phyloP scores from a whole-genome alignment of 176 grass and related monocot species.

The Avena insularis region DNA sequence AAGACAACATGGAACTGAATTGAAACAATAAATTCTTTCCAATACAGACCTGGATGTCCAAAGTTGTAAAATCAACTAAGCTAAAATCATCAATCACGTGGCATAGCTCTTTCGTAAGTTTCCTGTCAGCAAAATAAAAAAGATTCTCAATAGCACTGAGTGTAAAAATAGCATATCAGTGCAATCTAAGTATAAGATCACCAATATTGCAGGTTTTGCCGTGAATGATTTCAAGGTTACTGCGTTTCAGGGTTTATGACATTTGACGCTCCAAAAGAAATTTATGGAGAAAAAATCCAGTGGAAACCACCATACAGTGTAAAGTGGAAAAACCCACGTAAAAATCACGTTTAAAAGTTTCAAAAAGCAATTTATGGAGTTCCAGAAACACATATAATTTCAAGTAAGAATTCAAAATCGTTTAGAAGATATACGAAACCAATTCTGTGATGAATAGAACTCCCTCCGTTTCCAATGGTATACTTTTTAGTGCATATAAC shows the following conservation, averaged over 20 bases:
- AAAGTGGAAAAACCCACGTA: no score
- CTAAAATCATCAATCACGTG: conserved; percentile 79
- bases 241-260: not conserved
- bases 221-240: not conserved
- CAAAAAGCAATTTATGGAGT: no score
- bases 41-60: conserved; percentile 85
- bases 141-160: not conserved
- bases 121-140: conserved; percentile 56
- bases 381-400: no score
- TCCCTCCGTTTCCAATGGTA: no score
- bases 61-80: conserved; percentile 87
- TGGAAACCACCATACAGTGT: no score
- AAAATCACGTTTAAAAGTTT: no score
- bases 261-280: not conserved
- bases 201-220: not conserved
- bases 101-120: conserved; percentile 94
- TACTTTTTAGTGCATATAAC: no score
- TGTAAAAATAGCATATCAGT: not conserved
- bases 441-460: no score
- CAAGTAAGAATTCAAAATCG: no score
- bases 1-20: conserved; percentile 1
- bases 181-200: conserved; percentile 24
- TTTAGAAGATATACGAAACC: no score
- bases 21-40: conserved; percentile 1
- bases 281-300: no score